A percentile compares a stretch with the other conserved stretches of the same genome.
Conservation (phyloP, 2,329 filamentous ascomycete genomes). For the Aspergillus pseudoviridinutans region DNA sequence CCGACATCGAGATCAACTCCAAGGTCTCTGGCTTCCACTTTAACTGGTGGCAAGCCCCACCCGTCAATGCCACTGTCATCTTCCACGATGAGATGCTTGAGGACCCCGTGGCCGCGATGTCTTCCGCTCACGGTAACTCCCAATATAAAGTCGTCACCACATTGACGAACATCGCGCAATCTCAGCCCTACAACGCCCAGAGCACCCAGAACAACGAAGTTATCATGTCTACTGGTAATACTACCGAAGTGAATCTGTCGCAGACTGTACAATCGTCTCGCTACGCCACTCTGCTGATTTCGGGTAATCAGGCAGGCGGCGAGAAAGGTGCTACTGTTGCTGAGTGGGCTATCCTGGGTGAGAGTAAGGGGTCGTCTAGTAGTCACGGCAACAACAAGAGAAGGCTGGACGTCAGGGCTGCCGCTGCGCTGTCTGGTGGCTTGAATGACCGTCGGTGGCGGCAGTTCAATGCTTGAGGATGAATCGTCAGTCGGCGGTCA, state of each 20-base stretch:
- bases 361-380: not conserved
- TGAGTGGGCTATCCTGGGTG: conserved; percentile 44
- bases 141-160: conserved; percentile 21
- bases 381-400: conserved; percentile 2
- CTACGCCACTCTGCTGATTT: conserved; percentile 43
- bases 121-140: not conserved
- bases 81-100: conserved; percentile 49
- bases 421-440: conserved; percentile 1
- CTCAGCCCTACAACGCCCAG: conserved; percentile 34
- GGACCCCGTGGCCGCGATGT: conserved; percentile 8
- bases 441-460: not conserved
- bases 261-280: conserved; percentile 30
- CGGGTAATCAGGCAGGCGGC: conserved; percentile 41
- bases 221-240: conserved; percentile 37
- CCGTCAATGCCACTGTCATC: conserved; percentile 50
- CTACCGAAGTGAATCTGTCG: conserved; percentile 37
- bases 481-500: not conserved
- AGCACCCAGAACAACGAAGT: conserved; percentile 32
- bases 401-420: conserved; percentile 13
- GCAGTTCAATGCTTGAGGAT: not conserved
- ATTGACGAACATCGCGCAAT: conserved; percentile 31
- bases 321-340: conserved; percentile 45
- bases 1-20: conserved; percentile 30
- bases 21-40: conserved; percentile 49
- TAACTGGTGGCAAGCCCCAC: conserved; percentile 58